Percentiles rank a stretch among this genome's conserved stretches.
These are phyloP conservation scores for Euclidium syriacum DNA, from an alignment of 345 rosid species.

Conservation along the genomic window DNA sequence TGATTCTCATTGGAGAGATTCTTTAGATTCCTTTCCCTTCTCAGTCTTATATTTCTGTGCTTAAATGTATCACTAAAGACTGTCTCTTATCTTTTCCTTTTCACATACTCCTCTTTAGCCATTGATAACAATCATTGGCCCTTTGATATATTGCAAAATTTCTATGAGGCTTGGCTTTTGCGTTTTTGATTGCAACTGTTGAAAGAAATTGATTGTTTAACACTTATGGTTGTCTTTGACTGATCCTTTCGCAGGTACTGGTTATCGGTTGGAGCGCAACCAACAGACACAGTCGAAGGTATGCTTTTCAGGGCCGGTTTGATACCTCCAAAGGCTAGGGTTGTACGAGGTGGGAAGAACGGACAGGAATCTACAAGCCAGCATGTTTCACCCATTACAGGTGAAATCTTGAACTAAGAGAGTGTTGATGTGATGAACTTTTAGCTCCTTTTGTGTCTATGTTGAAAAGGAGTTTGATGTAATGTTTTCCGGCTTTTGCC, in stretches of 20 bases:
- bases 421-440: neutral
- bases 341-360: slow-evolving; percentile 62
- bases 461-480: neutral
- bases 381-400: slow-evolving; percentile 71
- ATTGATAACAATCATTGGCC: neutral
- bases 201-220: neutral
- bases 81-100: neutral
- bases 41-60: neutral
- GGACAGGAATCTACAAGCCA: slow-evolving; percentile 48
- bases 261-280: slow-evolving; percentile 95
- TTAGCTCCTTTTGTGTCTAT: neutral
- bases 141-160: neutral
- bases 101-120: neutral
- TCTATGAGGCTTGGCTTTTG: neutral
- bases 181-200: neutral
- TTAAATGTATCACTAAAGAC: slow-evolving; percentile 4
- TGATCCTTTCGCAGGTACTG: slow-evolving; percentile 60
- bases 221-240: neutral
- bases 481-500: too few species aligned
- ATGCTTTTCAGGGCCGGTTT: slow-evolving; percentile 81
- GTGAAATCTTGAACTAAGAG: slow-evolving; percentile 42
- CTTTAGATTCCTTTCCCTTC: neutral
- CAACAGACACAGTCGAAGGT: slow-evolving; percentile 69
- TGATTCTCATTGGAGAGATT: neutral
- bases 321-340: slow-evolving; percentile 77